phyloP scores from a whole-genome alignment of 805 yeast species.

The Pichia scutulata region DNA sequence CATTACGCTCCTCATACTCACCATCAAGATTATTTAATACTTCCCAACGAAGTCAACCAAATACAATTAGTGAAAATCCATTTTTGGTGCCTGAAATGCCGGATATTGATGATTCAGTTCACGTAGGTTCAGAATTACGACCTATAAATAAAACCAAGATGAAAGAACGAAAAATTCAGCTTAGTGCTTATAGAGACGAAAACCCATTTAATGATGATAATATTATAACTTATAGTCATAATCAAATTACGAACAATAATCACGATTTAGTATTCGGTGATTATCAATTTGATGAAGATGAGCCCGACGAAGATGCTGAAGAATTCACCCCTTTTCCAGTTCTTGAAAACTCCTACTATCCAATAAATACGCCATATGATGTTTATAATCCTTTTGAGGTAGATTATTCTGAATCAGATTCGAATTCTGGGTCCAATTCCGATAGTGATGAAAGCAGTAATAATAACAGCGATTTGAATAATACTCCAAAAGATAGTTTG shows the following conservation, averaged over 20 bases:
- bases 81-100: neutral
- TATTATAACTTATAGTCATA: neutral
- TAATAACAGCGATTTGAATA: neutral
- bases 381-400: conserved; percentile 26
- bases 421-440: conserved; percentile 13
- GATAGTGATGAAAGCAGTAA: conserved; percentile 3
- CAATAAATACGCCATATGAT: conserved; percentile 24
- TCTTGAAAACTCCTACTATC: conserved; percentile 27
- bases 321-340: conserved; percentile 30
- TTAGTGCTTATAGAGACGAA: neutral
- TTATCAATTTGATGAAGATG: conserved; percentile 20
- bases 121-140: neutral
- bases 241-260: neutral
- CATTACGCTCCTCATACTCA: conserved; percentile 15
- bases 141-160: neutral
- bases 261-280: neutral
- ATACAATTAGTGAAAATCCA: conserved; percentile 3
- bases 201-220: conserved; percentile 1
- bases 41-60: neutral
- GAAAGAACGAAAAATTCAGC: neutral
- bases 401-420: conserved; percentile 18
- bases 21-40: conserved; percentile 10
- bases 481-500: neutral
- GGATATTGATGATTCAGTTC: neutral
- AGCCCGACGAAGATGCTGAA: conserved; percentile 21